Conservation (phyloP, 2,329 filamentous ascomycete species). For the Colletotrichum tamarilloi region DNA sequence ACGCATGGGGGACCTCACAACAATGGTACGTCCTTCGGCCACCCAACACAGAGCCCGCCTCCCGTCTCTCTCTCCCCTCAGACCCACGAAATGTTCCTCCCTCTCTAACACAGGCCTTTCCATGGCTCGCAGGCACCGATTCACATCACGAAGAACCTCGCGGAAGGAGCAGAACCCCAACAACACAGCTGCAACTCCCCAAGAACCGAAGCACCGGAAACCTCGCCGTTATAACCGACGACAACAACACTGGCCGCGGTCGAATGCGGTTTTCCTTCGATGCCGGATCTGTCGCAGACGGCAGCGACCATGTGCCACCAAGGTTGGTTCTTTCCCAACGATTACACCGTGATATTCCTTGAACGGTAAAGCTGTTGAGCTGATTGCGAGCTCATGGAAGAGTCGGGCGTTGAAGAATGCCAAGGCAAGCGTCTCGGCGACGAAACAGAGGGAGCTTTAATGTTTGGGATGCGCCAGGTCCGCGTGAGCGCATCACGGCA, state of each 20-base stretch:
- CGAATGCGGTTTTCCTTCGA: conserved; percentile 83
- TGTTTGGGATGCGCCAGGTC: not conserved
- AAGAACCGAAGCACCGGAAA: conserved; percentile 76
- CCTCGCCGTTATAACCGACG: conserved; percentile 57
- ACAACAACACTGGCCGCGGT: conserved; percentile 64
- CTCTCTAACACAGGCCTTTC: conserved; percentile 37
- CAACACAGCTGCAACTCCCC: conserved; percentile 63
- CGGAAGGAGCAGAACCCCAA: conserved; percentile 56
- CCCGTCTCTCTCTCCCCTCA: conserved; percentile 1
- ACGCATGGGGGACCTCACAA: conserved; percentile 55
- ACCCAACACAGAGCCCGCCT: not conserved
- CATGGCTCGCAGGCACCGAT: conserved; percentile 52
- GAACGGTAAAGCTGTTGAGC: not conserved
- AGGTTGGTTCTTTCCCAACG: conserved; percentile 64
- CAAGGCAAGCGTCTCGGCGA: not conserved
- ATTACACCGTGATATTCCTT: not conserved
- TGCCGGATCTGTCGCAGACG: conserved; percentile 64
- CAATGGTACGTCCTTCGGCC: conserved; percentile 47
- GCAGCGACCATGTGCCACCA: conserved; percentile 73
- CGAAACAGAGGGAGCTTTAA: not conserved
- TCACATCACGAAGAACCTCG: conserved; percentile 51
- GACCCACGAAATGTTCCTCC: conserved; percentile 9
- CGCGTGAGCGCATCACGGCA: conserved; percentile 13
- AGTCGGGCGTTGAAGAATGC: not conserved
- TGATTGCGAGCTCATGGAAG: not conserved